Evolutionary conservation across 805 yeast species (phyloP).

Genomic region (Ogataea thermomethanolica): DNA sequence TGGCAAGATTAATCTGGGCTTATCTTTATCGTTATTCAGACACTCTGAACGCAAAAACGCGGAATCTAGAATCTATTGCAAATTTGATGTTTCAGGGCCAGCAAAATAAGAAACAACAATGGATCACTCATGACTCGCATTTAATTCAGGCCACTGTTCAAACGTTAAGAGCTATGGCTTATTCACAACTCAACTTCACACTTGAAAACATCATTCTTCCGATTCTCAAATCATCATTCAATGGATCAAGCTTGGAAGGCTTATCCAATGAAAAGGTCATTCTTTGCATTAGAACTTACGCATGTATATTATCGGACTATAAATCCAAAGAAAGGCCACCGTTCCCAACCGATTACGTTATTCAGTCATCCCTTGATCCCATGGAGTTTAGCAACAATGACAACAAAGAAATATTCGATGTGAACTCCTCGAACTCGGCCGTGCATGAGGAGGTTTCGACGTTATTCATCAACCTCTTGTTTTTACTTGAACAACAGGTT

Average conservation of each 20-base stretch:
- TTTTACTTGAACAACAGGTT: slow-evolving; percentile 56
- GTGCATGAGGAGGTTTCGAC: slow-evolving; percentile 71
- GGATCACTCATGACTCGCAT: slow-evolving; percentile 66
- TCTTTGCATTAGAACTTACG: slow-evolving; percentile 67
- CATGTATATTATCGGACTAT: slow-evolving; percentile 64
- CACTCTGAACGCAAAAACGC: slow-evolving; percentile 80
- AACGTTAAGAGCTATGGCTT: slow-evolving; percentile 74
- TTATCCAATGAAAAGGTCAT: slow-evolving; percentile 67
- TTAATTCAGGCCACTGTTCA: slow-evolving; percentile 67
- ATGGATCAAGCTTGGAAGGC: slow-evolving; percentile 56
- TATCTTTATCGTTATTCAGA: slow-evolving; percentile 84
- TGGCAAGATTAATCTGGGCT: slow-evolving; percentile 83
- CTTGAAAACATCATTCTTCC: slow-evolving; percentile 77
- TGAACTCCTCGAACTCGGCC: slow-evolving; percentile 42
- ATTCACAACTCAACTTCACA: slow-evolving; percentile 71
- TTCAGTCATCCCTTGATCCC: slow-evolving; percentile 34
- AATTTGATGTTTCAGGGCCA: slow-evolving; percentile 50
- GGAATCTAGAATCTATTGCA: slow-evolving; percentile 66
- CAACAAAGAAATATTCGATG: slow-evolving; percentile 42
- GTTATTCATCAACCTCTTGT: slow-evolving; percentile 51
- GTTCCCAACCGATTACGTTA: slow-evolving; percentile 62
- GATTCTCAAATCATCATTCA: slow-evolving; percentile 58
- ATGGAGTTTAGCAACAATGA: slow-evolving; percentile 31
- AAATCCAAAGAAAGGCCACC: slow-evolving; percentile 57
- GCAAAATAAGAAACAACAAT: slow-evolving; percentile 58